Percentiles rank a stretch among this genome's conserved stretches.
These are phyloP conservation scores for Fraxinus angustifolia DNA, from an alignment of 305 asterid species.

Conservation along the genomic window DNA sequence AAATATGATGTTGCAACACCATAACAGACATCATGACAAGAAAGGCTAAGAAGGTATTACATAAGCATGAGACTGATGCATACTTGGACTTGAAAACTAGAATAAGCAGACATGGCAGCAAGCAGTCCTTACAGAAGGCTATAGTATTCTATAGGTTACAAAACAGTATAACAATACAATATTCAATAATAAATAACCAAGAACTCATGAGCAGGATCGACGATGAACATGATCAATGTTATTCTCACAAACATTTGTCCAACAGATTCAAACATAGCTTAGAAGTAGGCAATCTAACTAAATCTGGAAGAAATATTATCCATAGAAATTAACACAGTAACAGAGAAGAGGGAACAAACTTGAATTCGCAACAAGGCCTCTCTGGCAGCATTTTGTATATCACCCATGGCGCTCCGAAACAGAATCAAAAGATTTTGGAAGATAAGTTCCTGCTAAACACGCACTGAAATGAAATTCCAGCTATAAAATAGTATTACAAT, in stretches of 20 bases:
- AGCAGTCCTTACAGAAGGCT: background rate
- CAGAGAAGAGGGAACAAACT: conserved; percentile 44
- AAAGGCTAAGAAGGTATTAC: background rate
- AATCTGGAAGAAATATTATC: conserved; percentile 8
- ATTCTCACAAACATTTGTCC: conserved; percentile 2
- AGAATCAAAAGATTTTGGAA: conserved; percentile 59
- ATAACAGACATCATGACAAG: background rate
- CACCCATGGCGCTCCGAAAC: conserved; percentile 53
- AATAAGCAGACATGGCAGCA: background rate
- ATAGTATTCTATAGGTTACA: background rate
- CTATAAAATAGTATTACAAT: background rate
- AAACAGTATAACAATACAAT: background rate
- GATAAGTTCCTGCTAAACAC: conserved; percentile 55
- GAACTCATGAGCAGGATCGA: background rate
- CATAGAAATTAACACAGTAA: conserved; percentile 1
- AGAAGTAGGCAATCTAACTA: conserved; percentile 1
- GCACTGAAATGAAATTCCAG: conserved; percentile 9
- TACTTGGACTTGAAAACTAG: background rate
- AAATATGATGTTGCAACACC: background rate
- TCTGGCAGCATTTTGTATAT: conserved; percentile 60
- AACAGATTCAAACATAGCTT: background rate
- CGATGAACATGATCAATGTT: background rate
- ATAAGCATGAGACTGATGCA: background rate
- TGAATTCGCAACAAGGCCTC: conserved; percentile 68
- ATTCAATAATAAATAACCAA: background rate